Evolutionary conservation across 2,329 filamentous ascomycete genomes (phyloP).

Genomic region (Colletotrichum sidae): DNA sequence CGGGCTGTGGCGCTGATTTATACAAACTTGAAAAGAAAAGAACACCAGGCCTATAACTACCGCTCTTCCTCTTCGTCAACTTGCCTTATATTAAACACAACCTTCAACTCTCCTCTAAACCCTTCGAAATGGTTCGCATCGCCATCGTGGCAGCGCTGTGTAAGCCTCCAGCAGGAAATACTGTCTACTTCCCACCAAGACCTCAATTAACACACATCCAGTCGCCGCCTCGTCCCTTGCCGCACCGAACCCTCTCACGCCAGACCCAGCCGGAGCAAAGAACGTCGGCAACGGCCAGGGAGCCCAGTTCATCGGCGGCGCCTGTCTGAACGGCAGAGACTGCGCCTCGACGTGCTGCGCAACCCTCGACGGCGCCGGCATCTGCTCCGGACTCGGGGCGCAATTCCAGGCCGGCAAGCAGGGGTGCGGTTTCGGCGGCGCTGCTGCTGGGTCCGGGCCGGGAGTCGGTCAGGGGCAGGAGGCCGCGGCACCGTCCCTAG

Average conservation of each 20-base stretch:
- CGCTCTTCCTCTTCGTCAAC: constrained; percentile 1
- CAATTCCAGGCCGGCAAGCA: constrained; percentile 44
- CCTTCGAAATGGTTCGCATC: constrained; percentile 35
- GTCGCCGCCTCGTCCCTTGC: constrained; percentile 39
- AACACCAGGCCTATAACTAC: neutral
- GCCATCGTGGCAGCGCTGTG: constrained; percentile 22
- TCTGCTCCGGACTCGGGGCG: constrained; percentile 43
- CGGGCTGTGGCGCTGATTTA: neutral
- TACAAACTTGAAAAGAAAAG: neutral
- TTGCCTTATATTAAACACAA: constrained; percentile 2
- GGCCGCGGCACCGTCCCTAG: neutral
- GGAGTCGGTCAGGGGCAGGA: neutral
- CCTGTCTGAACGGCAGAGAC: constrained; percentile 43
- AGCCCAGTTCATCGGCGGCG: constrained; percentile 46
- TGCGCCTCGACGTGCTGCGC: constrained; percentile 43
- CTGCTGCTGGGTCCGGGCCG: neutral
- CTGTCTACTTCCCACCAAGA: neutral
- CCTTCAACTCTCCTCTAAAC: neutral
- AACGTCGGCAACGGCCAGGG: constrained; percentile 44
- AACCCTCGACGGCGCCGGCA: constrained; percentile 42
- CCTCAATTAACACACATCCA: neutral
- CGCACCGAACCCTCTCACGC: constrained; percentile 39
- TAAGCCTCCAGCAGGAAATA: constrained; percentile 5
- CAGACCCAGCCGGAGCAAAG: constrained; percentile 44
- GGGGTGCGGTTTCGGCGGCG: constrained; percentile 45